phyloP scores from a whole-genome alignment of 495 filamentous ascomycete genomes.

The Tuber calosporum region DNA sequence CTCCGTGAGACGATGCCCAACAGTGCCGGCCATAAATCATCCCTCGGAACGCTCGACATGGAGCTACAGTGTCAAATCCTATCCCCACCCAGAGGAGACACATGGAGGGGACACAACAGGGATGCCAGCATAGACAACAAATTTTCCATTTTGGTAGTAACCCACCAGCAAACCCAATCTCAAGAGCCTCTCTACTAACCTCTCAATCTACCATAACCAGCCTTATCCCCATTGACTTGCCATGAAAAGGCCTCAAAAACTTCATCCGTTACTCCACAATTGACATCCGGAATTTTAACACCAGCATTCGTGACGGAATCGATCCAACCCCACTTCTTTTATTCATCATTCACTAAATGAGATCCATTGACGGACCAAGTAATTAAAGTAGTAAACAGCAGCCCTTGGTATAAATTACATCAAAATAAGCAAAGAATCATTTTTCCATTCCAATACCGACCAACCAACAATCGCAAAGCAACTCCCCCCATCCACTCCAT shows the following conservation, averaged over 20 bases:
- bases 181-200: not conserved
- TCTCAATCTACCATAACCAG: not conserved
- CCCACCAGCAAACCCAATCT: not conserved
- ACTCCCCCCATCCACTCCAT: not conserved
- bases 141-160: not conserved
- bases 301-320: not conserved
- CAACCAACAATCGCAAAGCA: not conserved
- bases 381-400: not conserved
- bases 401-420: constrained; percentile 1
- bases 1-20: not conserved
- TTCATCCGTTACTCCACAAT: not conserved
- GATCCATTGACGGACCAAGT: not conserved
- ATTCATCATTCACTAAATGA: not conserved
- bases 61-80: too few species aligned
- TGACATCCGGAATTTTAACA: not conserved
- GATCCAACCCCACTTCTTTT: not conserved
- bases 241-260: not conserved
- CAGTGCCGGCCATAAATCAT: constrained; percentile 4
- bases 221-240: not conserved
- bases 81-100: too few species aligned
- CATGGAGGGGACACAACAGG: not conserved
- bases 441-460: not conserved
- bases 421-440: not conserved
- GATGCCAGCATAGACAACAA: not conserved
- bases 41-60: not conserved